Conservation (phyloP, 768 basidiomycete genomes). For the Suillus decipiens region DNA sequence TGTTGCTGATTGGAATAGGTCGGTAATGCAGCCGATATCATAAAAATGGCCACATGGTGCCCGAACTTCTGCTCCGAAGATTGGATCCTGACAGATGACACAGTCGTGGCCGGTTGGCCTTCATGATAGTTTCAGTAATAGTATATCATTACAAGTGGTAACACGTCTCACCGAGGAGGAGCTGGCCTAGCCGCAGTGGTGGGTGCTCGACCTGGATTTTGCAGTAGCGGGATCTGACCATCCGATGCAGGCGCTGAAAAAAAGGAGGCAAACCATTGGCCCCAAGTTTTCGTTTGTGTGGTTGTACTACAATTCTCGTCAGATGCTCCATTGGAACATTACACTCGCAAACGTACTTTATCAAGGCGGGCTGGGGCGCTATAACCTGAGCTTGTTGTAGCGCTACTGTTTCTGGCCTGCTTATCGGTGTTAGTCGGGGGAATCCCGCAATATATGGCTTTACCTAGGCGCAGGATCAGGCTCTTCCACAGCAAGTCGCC, state of each 20-base stretch:
- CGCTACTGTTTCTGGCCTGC: neutral
- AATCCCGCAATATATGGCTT: neutral
- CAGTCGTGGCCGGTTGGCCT: conserved; percentile 34
- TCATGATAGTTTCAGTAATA: conserved; percentile 3
- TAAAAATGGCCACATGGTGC: conserved; percentile 39
- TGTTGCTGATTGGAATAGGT: conserved; percentile 37
- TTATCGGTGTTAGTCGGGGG: neutral
- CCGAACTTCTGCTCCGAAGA: conserved; percentile 25
- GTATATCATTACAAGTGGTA: neutral
- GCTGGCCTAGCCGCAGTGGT: neutral
- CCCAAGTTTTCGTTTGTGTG: conserved; percentile 14
- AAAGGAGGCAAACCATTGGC: conserved; percentile 24
- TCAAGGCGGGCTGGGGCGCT: neutral
- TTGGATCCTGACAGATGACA: conserved; percentile 37
- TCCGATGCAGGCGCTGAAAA: neutral
- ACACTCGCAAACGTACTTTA: neutral
- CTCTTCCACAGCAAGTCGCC: conserved; percentile 17
- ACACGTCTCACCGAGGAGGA: conserved; percentile 11
- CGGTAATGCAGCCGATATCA: conserved; percentile 34
- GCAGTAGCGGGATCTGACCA: neutral
- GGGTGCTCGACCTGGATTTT: neutral
- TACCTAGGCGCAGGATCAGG: neutral
- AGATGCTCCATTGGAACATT: neutral
- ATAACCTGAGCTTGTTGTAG: too few relatives aligned
- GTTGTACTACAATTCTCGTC: neutral